Evolutionary conservation across 306 rosid genomes (phyloP), one percentile per base, ranked within the genome.

Genomic region (Prunus armeniaca): DNA sequence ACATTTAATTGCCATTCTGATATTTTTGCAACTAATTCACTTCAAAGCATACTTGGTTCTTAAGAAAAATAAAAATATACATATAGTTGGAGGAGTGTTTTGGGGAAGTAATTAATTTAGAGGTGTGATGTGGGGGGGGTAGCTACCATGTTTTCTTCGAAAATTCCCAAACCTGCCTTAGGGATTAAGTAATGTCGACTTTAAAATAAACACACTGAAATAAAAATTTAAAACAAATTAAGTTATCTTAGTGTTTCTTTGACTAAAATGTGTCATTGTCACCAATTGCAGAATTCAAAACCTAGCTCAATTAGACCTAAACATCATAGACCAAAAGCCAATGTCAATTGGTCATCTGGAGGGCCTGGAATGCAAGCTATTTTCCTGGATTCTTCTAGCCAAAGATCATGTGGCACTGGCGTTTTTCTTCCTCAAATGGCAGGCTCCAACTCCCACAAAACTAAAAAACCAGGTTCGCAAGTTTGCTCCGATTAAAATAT

Each of bases 341-440:
- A 22, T 6, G 67, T 77, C 12, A 82, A 68, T 43, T 69, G 86
- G 84, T 76, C 82, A 19, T 60, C 81, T 1, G 87, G 86, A 52
- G 94, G 98, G 43, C 79, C 76, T 47, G 97, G 96, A 82, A 90
- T 93, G 96, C 90, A 86, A 83, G 97, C 89, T 11, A 71, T 91
- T 24, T 93, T 93, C 81, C 74, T 93, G 47, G 94, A 82, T 73
- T 85, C 89, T 73, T 85, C 89, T 6, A 67, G 76, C 69, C 79
- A 76, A 65, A 82, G 71, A 71, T 85, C 91, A 18, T 69, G 90
- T 56, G 98, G 98, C 50, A 91, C 97, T 5, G 96, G 98, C 30
- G 93, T 93, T 20, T 93, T 91, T 79, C 91, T 93, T 75, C 98
- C 98, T 11, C 96, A 88, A 30, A 68, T 75, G 55, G 68, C 81